Evolutionary conservation across 2,329 filamentous ascomycete genomes (phyloP).

Genomic region (Phaeosphaeria sp.): DNA sequence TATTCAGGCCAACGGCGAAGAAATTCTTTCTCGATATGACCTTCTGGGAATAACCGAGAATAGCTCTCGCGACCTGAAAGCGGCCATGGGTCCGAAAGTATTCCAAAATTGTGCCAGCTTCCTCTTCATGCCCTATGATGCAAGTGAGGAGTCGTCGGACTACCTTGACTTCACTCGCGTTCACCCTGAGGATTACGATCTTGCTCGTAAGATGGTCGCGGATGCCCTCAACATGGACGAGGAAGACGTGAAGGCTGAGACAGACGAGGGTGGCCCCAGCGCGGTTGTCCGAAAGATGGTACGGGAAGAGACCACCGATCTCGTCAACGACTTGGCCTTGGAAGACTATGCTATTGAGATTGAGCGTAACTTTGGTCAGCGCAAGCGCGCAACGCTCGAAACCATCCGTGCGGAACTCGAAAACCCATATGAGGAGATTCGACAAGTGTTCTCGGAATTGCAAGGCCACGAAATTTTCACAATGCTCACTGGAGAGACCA

Average conservation of each 20-base stretch:
- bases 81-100: conserved; percentile 78
- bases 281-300: conserved; percentile 96
- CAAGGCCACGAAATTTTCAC: conserved; percentile 84
- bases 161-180: conserved; percentile 97
- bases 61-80: conserved; percentile 53
- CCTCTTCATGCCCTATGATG: conserved; percentile 86
- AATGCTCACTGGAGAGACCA: conserved; percentile 94
- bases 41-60: conserved; percentile 87
- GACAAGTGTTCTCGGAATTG: conserved; percentile 77
- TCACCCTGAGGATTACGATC: conserved; percentile 97
- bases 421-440: conserved; percentile 91
- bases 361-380: conserved; percentile 89
- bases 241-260: conserved; percentile 95
- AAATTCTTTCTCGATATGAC: conserved; percentile 83
- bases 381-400: conserved; percentile 93
- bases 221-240: conserved; percentile 96
- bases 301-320: conserved; percentile 89
- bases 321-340: conserved; percentile 93
- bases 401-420: conserved; percentile 94
- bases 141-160: conserved; percentile 81
- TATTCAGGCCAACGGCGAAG: conserved; percentile 88
- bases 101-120: conserved; percentile 99
- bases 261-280: conserved; percentile 85
- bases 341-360: conserved; percentile 98
- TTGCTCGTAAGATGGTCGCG: conserved; percentile 97